Percentiles rank a stretch among this genome's conserved stretches.
phyloP scores from a whole-genome alignment of 306 rosid species.

The Vigna unguiculata region DNA sequence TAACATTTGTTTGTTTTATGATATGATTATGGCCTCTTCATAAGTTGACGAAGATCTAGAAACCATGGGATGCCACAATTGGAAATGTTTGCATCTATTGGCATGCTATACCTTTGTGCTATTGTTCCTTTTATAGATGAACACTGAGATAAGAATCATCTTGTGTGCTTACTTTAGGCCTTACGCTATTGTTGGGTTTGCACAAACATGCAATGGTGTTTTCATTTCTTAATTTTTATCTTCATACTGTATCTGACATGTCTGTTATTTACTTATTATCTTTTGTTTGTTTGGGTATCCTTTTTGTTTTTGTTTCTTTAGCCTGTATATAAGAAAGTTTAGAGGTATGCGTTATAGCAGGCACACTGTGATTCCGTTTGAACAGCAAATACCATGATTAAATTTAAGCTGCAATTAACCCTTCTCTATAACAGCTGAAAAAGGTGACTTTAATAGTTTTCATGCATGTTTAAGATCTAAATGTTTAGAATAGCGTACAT shows the following conservation, averaged over 20 bases:
- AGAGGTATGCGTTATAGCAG: slow-evolving; percentile 8
- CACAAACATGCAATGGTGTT: not conserved
- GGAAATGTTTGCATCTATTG: not conserved
- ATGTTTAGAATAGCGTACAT: slow-evolving; percentile 23
- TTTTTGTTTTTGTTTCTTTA: not conserved
- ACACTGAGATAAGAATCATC: not conserved
- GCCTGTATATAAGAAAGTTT: slow-evolving; percentile 1
- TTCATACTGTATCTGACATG: not conserved
- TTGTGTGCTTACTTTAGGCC: not conserved
- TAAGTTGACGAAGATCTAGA: slow-evolving; percentile 15
- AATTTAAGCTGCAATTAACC: slow-evolving; percentile 11
- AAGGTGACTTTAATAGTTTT: slow-evolving; percentile 5
- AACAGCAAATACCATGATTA: not conserved
- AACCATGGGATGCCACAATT: slow-evolving; percentile 32
- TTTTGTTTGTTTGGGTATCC: not conserved
- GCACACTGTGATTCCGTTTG: slow-evolving; percentile 17
- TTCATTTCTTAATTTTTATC: slow-evolving; percentile 15
- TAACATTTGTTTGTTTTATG: slow-evolving; percentile 3
- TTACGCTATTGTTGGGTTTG: slow-evolving; percentile 15
- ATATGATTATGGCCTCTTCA: not conserved
- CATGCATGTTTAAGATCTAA: not conserved
- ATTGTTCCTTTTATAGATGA: not conserved
- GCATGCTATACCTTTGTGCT: not conserved
- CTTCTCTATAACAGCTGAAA: not conserved
- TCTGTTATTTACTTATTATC: slow-evolving; percentile 12